Conservation (phyloP, 352 stramenopile species). For the Achlya hypogyna region DNA sequence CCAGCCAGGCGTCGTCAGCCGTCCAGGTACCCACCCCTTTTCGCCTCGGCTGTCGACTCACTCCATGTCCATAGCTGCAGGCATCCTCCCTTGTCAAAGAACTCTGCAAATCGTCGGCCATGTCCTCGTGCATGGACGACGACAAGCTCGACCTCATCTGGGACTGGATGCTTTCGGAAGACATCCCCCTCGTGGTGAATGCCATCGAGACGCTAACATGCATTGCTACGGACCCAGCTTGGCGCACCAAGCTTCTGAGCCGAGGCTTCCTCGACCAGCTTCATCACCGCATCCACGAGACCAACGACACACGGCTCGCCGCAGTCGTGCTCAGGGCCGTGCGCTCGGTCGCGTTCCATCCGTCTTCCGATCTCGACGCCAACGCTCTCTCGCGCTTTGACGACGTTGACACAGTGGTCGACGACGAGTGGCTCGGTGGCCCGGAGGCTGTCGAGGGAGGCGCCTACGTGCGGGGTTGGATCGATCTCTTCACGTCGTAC, state of each 20-base stretch:
- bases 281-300: conserved; percentile 1
- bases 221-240: not conserved
- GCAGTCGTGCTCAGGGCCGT: conserved; percentile 46
- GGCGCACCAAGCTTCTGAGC: not conserved
- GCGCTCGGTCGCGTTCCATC: conserved; percentile 29
- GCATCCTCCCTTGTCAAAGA: conserved; percentile 12
- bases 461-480: conserved; percentile 64
- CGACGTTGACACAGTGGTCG: conserved; percentile 27
- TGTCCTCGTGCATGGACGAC: not conserved
- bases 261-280: conserved; percentile 1
- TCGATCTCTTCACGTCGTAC: conserved; percentile 65
- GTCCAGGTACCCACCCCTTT: conserved; percentile 1
- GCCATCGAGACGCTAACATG: not conserved
- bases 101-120: not conserved
- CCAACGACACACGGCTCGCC: conserved; percentile 27
- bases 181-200: not conserved
- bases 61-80: not conserved
- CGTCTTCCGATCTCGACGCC: conserved; percentile 34
- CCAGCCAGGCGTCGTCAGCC: conserved; percentile 21
- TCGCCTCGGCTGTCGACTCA: too few species aligned
- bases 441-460: conserved; percentile 31
- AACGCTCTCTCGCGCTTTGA: conserved; percentile 40
- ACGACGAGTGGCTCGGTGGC: conserved; percentile 50
- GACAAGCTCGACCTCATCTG: conserved; percentile 11
- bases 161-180: conserved; percentile 1